These are phyloP conservation scores for Hansenula anomala DNA, from an alignment of 1,139 yeast species.

Conservation along the genomic window DNA sequence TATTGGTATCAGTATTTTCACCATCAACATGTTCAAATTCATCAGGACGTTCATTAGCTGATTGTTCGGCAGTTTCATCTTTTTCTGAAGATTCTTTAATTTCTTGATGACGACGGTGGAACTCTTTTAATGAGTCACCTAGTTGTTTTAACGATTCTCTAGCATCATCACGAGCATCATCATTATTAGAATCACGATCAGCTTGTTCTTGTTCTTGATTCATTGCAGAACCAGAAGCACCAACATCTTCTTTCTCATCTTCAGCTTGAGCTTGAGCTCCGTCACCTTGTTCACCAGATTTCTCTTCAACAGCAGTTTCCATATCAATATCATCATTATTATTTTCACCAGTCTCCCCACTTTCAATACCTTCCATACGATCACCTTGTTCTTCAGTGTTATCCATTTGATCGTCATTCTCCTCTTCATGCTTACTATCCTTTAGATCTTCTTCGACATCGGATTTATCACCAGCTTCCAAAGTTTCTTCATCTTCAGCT, in stretches of 20 bases:
- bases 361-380: conserved; percentile 30
- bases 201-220: conserved; percentile 38
- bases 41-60: conserved; percentile 68
- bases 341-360: conserved; percentile 45
- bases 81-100: conserved; percentile 60
- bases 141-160: conserved; percentile 78
- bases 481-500: conserved; percentile 23
- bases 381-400: conserved; percentile 25
- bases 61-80: conserved; percentile 40
- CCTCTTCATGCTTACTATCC: conserved; percentile 24
- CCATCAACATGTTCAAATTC: conserved; percentile 93
- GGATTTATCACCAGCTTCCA: conserved; percentile 25
- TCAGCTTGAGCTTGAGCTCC: conserved; percentile 70
- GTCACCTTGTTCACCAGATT: conserved; percentile 65
- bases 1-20: conserved; percentile 65
- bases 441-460: conserved; percentile 27
- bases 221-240: conserved; percentile 65
- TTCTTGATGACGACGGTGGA: conserved; percentile 86
- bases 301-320: conserved; percentile 69
- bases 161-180: conserved; percentile 67
- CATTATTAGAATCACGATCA: conserved; percentile 35
- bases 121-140: conserved; percentile 88
- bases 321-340: conserved; percentile 50
- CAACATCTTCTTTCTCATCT: conserved; percentile 66
- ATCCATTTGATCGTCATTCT: conserved; percentile 22